phyloP scores from a whole-genome alignment of 192 early-diverging fungal species.

The Dissophora globulifera region DNA sequence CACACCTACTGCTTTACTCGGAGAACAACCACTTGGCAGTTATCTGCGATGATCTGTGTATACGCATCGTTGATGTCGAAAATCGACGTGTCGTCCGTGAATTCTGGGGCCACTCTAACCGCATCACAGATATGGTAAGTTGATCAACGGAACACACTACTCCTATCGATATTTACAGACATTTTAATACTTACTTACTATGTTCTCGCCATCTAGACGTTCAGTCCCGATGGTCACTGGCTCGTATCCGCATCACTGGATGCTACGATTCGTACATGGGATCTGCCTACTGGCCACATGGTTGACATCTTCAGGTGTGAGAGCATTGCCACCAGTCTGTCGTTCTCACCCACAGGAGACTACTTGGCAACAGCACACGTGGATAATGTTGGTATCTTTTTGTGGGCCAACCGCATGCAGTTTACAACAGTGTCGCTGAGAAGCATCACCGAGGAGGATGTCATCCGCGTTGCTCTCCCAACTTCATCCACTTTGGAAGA shows the following conservation, averaged over 20 bases:
- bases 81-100: slow-evolving; percentile 84
- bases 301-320: slow-evolving; percentile 86
- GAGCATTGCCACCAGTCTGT: slow-evolving; percentile 82
- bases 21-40: slow-evolving; percentile 86
- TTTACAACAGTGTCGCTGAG: slow-evolving; percentile 78
- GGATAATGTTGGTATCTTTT: slow-evolving; percentile 89
- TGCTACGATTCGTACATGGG: slow-evolving; percentile 93
- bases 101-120: slow-evolving; percentile 87
- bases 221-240: slow-evolving; percentile 94
- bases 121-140: slow-evolving; percentile 88
- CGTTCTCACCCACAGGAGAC: slow-evolving; percentile 92
- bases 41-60: slow-evolving; percentile 85
- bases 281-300: slow-evolving; percentile 90
- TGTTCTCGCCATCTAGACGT: slow-evolving; percentile 61
- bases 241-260: slow-evolving; percentile 86
- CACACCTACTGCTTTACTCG: slow-evolving; percentile 67
- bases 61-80: slow-evolving; percentile 90
- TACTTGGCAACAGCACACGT: slow-evolving; percentile 94
- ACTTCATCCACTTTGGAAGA: slow-evolving; percentile 67
- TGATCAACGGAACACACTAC: too few relatives aligned
- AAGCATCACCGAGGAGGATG: slow-evolving; percentile 69
- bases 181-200: background rate
- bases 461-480: slow-evolving; percentile 65
- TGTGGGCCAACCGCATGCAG: slow-evolving; percentile 93
- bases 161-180: too few relatives aligned